A percentile compares a stretch with the other conserved stretches of the same genome.
phyloP scores from a whole-genome alignment of 1,139 yeast genomes.

The Magnusiomyces starmeri region DNA sequence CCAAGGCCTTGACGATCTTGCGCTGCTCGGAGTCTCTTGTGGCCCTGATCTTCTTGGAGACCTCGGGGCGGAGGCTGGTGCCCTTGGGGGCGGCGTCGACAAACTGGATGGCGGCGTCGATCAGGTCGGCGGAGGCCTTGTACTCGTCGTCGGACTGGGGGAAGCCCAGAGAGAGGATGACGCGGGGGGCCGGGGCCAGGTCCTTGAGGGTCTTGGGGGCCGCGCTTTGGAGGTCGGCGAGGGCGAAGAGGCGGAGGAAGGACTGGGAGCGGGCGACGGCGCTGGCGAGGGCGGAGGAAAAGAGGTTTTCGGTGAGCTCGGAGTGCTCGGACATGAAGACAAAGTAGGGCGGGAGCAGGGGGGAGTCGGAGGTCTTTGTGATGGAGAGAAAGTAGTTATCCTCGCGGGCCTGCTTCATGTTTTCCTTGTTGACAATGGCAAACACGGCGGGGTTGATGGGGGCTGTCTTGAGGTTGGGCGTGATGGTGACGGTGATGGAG shows the following conservation, averaged over 20 bases:
- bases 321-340: constrained; percentile 87
- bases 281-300: constrained; percentile 46
- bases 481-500: constrained; percentile 45
- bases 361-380: constrained; percentile 70
- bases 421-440: constrained; percentile 77
- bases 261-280: constrained; percentile 46
- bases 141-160: constrained; percentile 43
- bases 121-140: constrained; percentile 42
- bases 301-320: constrained; percentile 66
- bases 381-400: constrained; percentile 75
- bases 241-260: constrained; percentile 57
- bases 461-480: constrained; percentile 51
- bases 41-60: constrained; percentile 64
- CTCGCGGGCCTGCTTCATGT: constrained; percentile 71
- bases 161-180: constrained; percentile 46
- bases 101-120: constrained; percentile 46
- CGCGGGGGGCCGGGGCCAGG: constrained; percentile 48
- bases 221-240: constrained; percentile 73
- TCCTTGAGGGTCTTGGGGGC: constrained; percentile 52
- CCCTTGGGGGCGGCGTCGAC: constrained; percentile 47
- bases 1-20: constrained; percentile 53
- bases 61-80: constrained; percentile 48
- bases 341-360: constrained; percentile 59
- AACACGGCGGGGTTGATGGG: constrained; percentile 57
- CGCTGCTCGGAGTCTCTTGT: constrained; percentile 64